Evolutionary conservation across 495 filamentous ascomycete species (phyloP).

Genomic region (Penicillium coprophilum): DNA sequence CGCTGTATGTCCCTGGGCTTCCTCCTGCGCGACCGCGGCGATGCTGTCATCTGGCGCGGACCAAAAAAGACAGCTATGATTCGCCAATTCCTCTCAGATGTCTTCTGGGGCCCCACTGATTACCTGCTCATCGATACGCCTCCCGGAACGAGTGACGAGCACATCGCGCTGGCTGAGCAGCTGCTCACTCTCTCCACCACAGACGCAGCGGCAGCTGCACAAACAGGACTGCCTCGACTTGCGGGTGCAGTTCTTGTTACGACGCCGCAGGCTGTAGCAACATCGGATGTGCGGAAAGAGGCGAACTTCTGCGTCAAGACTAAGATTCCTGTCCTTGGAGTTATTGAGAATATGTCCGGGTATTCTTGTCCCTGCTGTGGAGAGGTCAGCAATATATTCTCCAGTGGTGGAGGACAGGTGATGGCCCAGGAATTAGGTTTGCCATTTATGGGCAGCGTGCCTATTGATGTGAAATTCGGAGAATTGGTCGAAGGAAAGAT

Average conservation of each 20-base stretch:
- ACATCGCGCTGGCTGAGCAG: constrained; percentile 90
- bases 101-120: constrained; percentile 84
- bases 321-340: constrained; percentile 75
- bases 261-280: constrained; percentile 91
- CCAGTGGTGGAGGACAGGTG: constrained; percentile 80
- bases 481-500: constrained; percentile 63
- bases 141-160: constrained; percentile 94
- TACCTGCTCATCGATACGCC: constrained; percentile 95
- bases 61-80: constrained; percentile 99
- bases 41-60: constrained; percentile 94
- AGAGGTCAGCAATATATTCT: constrained; percentile 90
- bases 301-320: constrained; percentile 94
- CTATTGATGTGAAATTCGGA: constrained; percentile 78
- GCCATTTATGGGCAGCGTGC: constrained; percentile 80
- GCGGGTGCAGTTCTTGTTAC: constrained; percentile 91
- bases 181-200: constrained; percentile 57
- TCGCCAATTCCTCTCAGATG: constrained; percentile 88
- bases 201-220: constrained; percentile 25
- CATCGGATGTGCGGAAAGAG: constrained; percentile 92
- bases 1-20: constrained; percentile 94
- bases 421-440: constrained; percentile 88
- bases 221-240: constrained; percentile 44
- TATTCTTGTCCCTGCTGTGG: constrained; percentile 95
- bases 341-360: constrained; percentile 97
- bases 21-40: constrained; percentile 74